These are phyloP conservation scores for Arthrobotrys megalospora DNA, from an alignment of 2,329 filamentous ascomycete species.

Conservation along the genomic window DNA sequence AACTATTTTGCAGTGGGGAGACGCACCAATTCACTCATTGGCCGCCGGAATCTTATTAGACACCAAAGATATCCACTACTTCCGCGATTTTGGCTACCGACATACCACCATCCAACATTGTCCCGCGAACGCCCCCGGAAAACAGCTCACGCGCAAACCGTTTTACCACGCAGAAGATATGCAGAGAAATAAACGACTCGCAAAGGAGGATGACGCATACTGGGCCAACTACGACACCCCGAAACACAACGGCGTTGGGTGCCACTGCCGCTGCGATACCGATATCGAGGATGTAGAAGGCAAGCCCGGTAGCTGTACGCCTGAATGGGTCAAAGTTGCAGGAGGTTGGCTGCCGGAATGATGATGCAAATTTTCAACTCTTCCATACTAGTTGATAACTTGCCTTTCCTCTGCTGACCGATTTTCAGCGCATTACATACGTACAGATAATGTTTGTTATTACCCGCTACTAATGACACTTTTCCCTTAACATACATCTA, in stretches of 20 bases:
- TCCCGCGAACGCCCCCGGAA: slow-evolving; percentile 91
- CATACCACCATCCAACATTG: slow-evolving; percentile 99
- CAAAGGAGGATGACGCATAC: slow-evolving; percentile 93
- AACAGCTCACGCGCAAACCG: slow-evolving; percentile 84
- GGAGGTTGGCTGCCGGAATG: slow-evolving; percentile 81
- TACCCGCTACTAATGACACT: slow-evolving; percentile 49
- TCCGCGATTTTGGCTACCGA: slow-evolving; percentile 97
- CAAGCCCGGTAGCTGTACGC: slow-evolving; percentile 93
- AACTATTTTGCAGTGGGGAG: slow-evolving; percentile 83
- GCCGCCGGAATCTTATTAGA: slow-evolving; percentile 89
- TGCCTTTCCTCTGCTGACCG: neutral
- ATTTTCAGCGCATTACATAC: slow-evolving; percentile 15
- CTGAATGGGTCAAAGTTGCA: slow-evolving; percentile 97
- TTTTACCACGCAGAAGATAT: slow-evolving; percentile 85
- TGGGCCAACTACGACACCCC: slow-evolving; percentile 89
- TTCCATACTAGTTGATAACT: slow-evolving; percentile 4
- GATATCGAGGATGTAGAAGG: slow-evolving; percentile 98
- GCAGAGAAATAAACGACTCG: slow-evolving; percentile 79
- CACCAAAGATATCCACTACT: slow-evolving; percentile 92
- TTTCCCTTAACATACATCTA: slow-evolving; percentile 40
- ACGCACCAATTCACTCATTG: slow-evolving; percentile 97
- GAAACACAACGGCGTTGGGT: slow-evolving; percentile 96
- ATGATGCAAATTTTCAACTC: slow-evolving; percentile 10
- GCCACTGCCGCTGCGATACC: slow-evolving; percentile 95
- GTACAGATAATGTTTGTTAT: slow-evolving; percentile 24